Evolutionary conservation across 768 basidiomycete genomes (phyloP), one percentile per base, ranked within the genome.

Genomic region (Rhodosporidiobolus odoratus): DNA sequence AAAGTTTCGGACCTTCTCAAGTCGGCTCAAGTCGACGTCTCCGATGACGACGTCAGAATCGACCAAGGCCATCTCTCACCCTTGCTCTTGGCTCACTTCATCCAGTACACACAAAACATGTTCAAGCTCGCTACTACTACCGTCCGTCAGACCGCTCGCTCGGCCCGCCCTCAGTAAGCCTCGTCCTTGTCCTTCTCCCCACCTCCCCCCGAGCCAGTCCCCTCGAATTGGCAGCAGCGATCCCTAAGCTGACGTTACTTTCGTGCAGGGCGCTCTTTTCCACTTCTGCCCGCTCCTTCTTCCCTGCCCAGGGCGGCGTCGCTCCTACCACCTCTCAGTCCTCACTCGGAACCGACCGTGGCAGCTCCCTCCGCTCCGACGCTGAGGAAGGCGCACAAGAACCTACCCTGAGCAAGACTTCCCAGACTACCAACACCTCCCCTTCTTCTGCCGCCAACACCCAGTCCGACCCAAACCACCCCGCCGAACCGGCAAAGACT

Each of bases 341-440:
- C 35, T 57, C 56, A 19, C 19, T 40, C 21, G 56, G 56, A 35
- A 57, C 56, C 56, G 56, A 57, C 56, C 56, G 56, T 38, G 56
- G 56, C 35, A 9, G 7, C 1, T 57, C 56, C 8, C 13, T 23
- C 56, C 56, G 35, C 56, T 13, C 23, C 35, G 56, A 57, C 37
- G 19, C 5, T 2, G 6, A 57, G 37, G 56, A 57, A 25, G 56
- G 56, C 37, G 56, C 35, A 7, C 56, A 57, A 35, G 35, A 27
- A 23, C 37, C 35, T 7, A 27, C 25, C 23, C 56, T 57, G 35
- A 38, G 25, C 10, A 57, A 57, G 37, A 19, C 23, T 7, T 35
- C 23, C 6, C 56, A 57, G 56, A 27, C 37, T 15, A 57, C 56
- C 35, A 57, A 57, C 56, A 57, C 56, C 8, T 57, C 56, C n/a